Conservation (phyloP, 345 rosid species). For the Nephelium lappaceum region DNA sequence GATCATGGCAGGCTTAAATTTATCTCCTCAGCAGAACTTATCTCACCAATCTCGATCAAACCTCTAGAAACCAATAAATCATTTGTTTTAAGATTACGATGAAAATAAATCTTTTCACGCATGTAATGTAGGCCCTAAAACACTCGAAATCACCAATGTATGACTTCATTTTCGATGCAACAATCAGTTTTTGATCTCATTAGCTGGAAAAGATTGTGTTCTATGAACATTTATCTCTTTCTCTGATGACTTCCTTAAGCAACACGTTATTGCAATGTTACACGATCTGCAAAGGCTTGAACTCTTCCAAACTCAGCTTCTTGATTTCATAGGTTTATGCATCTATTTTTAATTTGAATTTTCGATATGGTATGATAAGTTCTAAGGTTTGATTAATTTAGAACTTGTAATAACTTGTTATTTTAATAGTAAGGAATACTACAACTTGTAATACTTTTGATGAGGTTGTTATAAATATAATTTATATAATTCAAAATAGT, state of each 20-base stretch:
- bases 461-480: no score
- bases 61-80: slow-evolving; percentile 40
- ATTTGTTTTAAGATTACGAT: slow-evolving; percentile 52
- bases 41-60: slow-evolving; percentile 46
- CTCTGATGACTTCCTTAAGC: slow-evolving; percentile 48
- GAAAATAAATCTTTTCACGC: slow-evolving; percentile 50
- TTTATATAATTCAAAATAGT: no score
- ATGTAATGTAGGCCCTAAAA: slow-evolving; percentile 49
- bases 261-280: slow-evolving; percentile 44
- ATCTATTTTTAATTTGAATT: no score
- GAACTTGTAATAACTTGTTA: no score
- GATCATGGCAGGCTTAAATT: slow-evolving; percentile 42
- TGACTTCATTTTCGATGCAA: slow-evolving; percentile 38
- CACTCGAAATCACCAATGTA: slow-evolving; percentile 50
- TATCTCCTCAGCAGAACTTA: slow-evolving; percentile 48
- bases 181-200: slow-evolving; percentile 31
- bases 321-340: no score
- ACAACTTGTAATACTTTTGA: no score
- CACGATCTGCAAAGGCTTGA: slow-evolving; percentile 41
- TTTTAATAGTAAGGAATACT: no score
- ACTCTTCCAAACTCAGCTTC: slow-evolving; percentile 31
- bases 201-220: slow-evolving; percentile 43
- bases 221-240: slow-evolving; percentile 42
- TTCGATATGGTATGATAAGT: no score
- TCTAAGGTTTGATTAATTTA: no score